These are phyloP conservation scores for Fusarium sp. DNA, from an alignment of 2,329 filamentous ascomycete species.

Conservation along the genomic window DNA sequence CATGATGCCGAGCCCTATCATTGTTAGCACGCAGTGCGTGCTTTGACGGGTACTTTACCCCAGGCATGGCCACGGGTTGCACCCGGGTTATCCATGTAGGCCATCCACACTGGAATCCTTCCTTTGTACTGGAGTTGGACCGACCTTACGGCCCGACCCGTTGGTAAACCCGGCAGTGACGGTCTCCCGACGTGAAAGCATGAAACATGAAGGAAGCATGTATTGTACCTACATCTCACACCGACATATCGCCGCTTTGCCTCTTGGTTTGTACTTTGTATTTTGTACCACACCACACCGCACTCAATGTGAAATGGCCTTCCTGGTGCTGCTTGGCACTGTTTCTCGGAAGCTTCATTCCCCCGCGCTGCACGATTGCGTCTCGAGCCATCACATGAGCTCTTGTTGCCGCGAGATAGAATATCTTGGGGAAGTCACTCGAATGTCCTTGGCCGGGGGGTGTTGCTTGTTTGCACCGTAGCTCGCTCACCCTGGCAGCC, in stretches of 20 bases:
- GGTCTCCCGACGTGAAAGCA: slow-evolving; percentile 4
- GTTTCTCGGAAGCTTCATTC: slow-evolving; percentile 21
- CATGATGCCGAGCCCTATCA: slow-evolving; percentile 16
- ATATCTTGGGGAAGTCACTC: slow-evolving; percentile 32
- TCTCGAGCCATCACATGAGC: slow-evolving; percentile 46
- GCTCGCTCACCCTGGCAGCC: slow-evolving; percentile 38
- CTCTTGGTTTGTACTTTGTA: slow-evolving; percentile 2
- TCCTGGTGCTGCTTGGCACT: slow-evolving; percentile 21
- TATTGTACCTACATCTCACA: slow-evolving; percentile 29
- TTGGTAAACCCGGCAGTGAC: slow-evolving; percentile 41
- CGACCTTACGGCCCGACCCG: slow-evolving; percentile 47
- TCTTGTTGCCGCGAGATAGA: slow-evolving; percentile 41
- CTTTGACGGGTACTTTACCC: slow-evolving; percentile 26
- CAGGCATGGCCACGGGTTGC: slow-evolving; percentile 12
- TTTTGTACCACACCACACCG: slow-evolving; percentile 17
- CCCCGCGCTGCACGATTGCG: slow-evolving; percentile 38
- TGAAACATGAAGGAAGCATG: neutral
- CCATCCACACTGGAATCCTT: slow-evolving; percentile 34
- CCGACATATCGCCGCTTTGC: slow-evolving; percentile 36
- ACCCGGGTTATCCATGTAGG: slow-evolving; percentile 21
- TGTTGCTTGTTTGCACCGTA: slow-evolving; percentile 31
- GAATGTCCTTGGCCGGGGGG: slow-evolving; percentile 20
- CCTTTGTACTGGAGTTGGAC: slow-evolving; percentile 23
- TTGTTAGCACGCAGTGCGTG: slow-evolving; percentile 7
- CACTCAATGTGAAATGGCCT: slow-evolving; percentile 6